Conservation (phyloP, 1,284 basidiomycete genomes). For the Microbotryum saponariae region DNA sequence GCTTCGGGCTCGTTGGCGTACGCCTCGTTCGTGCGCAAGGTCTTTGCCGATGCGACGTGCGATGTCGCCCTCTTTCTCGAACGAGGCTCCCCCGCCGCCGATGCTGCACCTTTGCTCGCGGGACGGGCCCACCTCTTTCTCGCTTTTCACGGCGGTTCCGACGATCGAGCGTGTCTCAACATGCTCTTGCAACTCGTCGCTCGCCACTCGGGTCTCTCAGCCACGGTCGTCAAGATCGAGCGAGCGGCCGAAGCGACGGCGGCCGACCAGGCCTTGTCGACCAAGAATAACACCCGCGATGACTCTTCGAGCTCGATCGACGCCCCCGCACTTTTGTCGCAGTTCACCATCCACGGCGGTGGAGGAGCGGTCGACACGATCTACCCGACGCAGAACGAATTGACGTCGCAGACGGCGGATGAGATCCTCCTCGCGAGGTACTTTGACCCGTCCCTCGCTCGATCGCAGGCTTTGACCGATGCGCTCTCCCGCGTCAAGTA, state of each 20-base stretch:
- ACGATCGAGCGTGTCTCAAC: slow-evolving; percentile 73
- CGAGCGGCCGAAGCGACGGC: slow-evolving; percentile 27
- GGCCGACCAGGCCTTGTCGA: slow-evolving; percentile 43
- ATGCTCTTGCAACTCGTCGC: slow-evolving; percentile 70
- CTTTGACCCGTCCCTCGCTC: slow-evolving; percentile 19
- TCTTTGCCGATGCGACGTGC: slow-evolving; percentile 54
- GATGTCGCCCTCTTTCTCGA: slow-evolving; percentile 72
- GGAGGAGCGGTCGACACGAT: slow-evolving; percentile 46
- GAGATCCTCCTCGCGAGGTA: slow-evolving; percentile 45
- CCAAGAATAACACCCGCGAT: slow-evolving; percentile 10
- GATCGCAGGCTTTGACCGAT: slow-evolving; percentile 37
- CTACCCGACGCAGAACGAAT: slow-evolving; percentile 49
- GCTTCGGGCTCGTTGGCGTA: slow-evolving; percentile 38
- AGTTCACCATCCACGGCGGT: slow-evolving; percentile 30
- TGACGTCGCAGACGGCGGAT: slow-evolving; percentile 67
- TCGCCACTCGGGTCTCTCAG: slow-evolving; percentile 53
- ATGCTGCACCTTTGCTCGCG: not conserved
- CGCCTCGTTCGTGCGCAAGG: slow-evolving; percentile 61
- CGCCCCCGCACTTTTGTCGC: slow-evolving; percentile 5
- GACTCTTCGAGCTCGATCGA: slow-evolving; percentile 17
- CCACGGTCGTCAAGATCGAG: slow-evolving; percentile 59
- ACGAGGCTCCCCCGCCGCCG: slow-evolving; percentile 46
- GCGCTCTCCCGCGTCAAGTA: slow-evolving; percentile 38
- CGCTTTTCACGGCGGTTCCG: slow-evolving; percentile 85
- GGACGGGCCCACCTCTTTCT: slow-evolving; percentile 60